Percentiles rank a stretch among this genome's conserved stretches.
Evolutionary conservation across 345 rosid species (phyloP).

Genomic region (Dipteronia sinensis): DNA sequence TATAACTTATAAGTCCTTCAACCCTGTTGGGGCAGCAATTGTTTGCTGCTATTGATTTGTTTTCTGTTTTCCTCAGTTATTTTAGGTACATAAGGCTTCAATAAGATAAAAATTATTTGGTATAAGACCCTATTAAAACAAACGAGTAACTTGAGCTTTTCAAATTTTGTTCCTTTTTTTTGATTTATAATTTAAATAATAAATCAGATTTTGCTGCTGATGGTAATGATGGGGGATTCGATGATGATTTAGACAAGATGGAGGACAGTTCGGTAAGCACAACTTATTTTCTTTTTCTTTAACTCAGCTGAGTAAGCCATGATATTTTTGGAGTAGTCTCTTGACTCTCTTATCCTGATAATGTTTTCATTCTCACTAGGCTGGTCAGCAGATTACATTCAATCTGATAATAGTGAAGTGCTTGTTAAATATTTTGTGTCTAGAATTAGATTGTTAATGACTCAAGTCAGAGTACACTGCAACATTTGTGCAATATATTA

Average conservation of each 20-base stretch:
- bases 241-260: conserved; percentile 58
- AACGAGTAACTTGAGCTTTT: conserved; percentile 1
- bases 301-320: neutral
- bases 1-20: neutral
- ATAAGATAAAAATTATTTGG: neutral
- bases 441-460: neutral
- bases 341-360: neutral
- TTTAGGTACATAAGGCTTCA: neutral
- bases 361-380: neutral
- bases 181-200: neutral
- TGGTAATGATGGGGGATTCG: conserved; percentile 41
- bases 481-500: neutral
- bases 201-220: conserved; percentile 40
- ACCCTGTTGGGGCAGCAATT: neutral
- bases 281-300: neutral
- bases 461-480: neutral
- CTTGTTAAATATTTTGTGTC: neutral
- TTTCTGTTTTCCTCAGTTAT: neutral
- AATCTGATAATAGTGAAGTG: neutral
- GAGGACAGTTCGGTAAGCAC: conserved; percentile 51
- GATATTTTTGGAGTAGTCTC: conserved; percentile 6
- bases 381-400: neutral
- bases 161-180: neutral
- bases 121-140: neutral
- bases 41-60: neutral